These are phyloP conservation scores for Fraxinus xanthoxyloides DNA, from an alignment of 305 asterid species.

Conservation along the genomic window DNA sequence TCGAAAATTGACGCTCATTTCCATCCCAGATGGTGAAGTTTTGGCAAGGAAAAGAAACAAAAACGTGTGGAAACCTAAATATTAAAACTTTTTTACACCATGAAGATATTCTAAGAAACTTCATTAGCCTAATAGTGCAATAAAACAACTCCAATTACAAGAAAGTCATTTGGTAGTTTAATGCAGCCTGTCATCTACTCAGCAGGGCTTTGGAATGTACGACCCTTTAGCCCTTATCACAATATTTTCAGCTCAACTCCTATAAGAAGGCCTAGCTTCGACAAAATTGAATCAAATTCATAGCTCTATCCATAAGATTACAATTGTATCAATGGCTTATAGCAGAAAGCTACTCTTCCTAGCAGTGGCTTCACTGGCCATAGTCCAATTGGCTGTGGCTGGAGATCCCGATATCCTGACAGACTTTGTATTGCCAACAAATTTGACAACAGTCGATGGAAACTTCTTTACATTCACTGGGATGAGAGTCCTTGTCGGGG, in stretches of 20 bases:
- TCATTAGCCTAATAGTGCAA: neutral
- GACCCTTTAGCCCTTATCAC: neutral
- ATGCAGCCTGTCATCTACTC: slow-evolving; percentile 10
- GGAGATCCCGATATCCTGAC: slow-evolving; percentile 57
- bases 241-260: neutral
- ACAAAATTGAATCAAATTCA: neutral
- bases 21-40: neutral
- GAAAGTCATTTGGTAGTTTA: neutral
- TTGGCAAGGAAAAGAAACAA: neutral
- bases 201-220: slow-evolving; percentile 4
- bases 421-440: slow-evolving; percentile 42
- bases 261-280: neutral
- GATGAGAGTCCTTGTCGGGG: slow-evolving; percentile 35
- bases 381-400: slow-evolving; percentile 24
- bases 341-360: slow-evolving; percentile 16
- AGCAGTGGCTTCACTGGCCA: slow-evolving; percentile 21
- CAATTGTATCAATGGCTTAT: slow-evolving; percentile 20
- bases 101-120: neutral
- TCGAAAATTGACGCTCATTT: neutral
- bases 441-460: slow-evolving; percentile 25
- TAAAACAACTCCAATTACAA: neutral
- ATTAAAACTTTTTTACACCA: neutral
- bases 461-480: slow-evolving; percentile 56
- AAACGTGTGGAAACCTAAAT: neutral
- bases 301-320: neutral